Percentiles rank a stretch among this genome's conserved stretches.
Conservation (phyloP, 768 basidiomycete genomes). For the Exidia glandulosa region DNA sequence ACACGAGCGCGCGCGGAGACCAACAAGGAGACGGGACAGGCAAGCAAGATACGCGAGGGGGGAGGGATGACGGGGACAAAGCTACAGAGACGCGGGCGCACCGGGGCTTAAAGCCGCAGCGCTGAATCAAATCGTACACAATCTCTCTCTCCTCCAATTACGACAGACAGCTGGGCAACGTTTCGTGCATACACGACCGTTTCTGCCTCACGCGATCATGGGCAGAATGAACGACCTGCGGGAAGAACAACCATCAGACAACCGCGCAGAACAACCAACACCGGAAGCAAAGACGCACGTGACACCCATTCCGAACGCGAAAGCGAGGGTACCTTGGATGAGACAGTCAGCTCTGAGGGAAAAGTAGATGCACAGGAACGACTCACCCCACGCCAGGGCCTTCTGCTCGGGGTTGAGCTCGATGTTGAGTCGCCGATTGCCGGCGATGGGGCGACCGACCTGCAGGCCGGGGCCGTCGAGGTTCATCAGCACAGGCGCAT, state of each 20-base stretch:
- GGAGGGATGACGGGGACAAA: neutral
- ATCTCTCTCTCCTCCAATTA: neutral
- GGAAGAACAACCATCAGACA: neutral
- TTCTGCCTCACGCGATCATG: neutral
- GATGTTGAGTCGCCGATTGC: conserved; percentile 1
- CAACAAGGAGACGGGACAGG: neutral
- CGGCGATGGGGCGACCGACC: conserved; percentile 5
- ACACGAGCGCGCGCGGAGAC: neutral
- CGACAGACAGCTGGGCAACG: neutral
- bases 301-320: neutral
- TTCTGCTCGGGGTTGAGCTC: conserved; percentile 1
- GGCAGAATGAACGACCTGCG: neutral
- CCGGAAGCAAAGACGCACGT: neutral
- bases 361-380: neutral
- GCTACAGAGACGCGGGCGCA: neutral
- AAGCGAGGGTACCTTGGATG: neutral
- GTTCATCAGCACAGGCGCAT: neutral
- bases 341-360: neutral
- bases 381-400: neutral
- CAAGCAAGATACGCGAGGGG: neutral
- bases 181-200: neutral
- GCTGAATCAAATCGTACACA: neutral
- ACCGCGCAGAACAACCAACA: neutral
- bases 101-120: neutral
- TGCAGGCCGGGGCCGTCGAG: neutral